A percentile compares a stretch with the other conserved stretches of the same genome.
These are phyloP conservation scores for Neonectria magnoliae DNA, from an alignment of 2,329 filamentous ascomycete genomes.

Conservation along the genomic window DNA sequence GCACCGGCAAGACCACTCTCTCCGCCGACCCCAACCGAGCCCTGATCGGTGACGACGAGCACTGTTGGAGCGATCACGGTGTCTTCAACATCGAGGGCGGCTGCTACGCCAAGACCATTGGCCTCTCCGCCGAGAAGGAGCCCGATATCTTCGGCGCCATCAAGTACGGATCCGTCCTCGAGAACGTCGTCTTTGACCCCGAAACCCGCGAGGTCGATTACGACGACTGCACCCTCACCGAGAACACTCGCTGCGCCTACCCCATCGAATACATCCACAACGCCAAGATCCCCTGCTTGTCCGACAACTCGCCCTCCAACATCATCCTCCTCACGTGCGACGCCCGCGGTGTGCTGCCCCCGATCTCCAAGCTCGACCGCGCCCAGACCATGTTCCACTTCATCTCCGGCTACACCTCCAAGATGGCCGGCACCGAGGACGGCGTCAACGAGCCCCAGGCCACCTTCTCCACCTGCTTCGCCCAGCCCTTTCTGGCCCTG, in stretches of 20 bases:
- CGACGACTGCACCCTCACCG: slow-evolving; percentile 92
- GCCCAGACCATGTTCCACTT: slow-evolving; percentile 99
- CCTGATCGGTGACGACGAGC: slow-evolving; percentile 98
- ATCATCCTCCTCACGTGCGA: slow-evolving; percentile 99
- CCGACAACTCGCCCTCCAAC: slow-evolving; percentile 88
- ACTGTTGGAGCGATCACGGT: slow-evolving; percentile 97
- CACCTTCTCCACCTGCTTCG: slow-evolving; percentile 99
- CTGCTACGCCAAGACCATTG: slow-evolving; percentile 99
- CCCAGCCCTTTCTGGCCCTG: slow-evolving; percentile 97
- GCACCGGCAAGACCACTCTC: slow-evolving; percentile 97
- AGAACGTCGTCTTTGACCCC: slow-evolving; percentile 97
- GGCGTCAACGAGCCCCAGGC: slow-evolving; percentile 97
- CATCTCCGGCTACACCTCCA: slow-evolving; percentile 99
- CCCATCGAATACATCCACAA: slow-evolving; percentile 99
- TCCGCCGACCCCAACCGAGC: slow-evolving; percentile 97
- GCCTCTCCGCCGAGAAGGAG: slow-evolving; percentile 97
- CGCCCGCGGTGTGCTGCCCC: slow-evolving; percentile 94
- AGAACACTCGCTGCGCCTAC: slow-evolving; percentile 98
- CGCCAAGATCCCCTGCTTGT: slow-evolving; percentile 97
- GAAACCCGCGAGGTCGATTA: slow-evolving; percentile 92
- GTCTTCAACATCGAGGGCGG: slow-evolving; percentile 99
- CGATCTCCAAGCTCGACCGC: slow-evolving; percentile 95
- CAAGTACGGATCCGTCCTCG: slow-evolving; percentile 94
- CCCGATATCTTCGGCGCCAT: slow-evolving; percentile 97
- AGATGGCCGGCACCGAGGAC: slow-evolving; percentile 99